Evolutionary conservation across 305 asterid genomes (phyloP), one percentile per base, ranked within the genome.

Genomic region (Rubia peregrina): DNA sequence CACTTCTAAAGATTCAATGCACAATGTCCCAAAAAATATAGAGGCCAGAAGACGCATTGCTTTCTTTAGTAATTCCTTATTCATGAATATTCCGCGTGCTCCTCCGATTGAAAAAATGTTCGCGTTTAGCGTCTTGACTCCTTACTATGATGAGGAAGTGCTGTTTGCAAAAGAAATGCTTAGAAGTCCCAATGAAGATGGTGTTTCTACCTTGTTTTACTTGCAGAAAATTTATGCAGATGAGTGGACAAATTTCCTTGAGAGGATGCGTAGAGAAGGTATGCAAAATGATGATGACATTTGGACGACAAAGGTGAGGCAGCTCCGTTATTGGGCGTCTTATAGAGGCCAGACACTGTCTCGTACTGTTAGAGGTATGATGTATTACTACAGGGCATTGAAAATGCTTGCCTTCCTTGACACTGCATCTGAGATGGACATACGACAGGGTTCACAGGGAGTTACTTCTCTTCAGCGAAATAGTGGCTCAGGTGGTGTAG

Each of bases 41-140:
- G 97, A 91, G 81, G 95, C 96, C 3, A 84, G 97, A 73, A 81
- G 88, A 60, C 84, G 96, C 13, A 80, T 91, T 72, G 84, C 98
- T 71, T 93, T 93, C 88, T 93, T 93, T 71, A 89, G 96, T 74
- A 93, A 93, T 69, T 93, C 98, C 4, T 80, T 93, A 16, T 93
- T 93, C 78, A 93, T 89, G 97, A 90, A 93, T 85, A 93, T 93
- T 74, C 98, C 98, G 7, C 93, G 91, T 40, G 98, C 98, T 16
- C 97, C 96, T 30, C 85, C 77, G 75, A 92, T 91, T 74, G 98
- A 93, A 83, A 90, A 90, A 78, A 90, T 91, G 96, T 81, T 89
- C 88, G 96, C 98, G 44, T 91, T 93, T 77, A 91, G 98, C 44
- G 98, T 94, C 64, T 83, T 94, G 91, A 94, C 99, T 61, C 99